Conservation (phyloP, 2,329 filamentous ascomycete species). For the Macrophomina phaseolina region DNA sequence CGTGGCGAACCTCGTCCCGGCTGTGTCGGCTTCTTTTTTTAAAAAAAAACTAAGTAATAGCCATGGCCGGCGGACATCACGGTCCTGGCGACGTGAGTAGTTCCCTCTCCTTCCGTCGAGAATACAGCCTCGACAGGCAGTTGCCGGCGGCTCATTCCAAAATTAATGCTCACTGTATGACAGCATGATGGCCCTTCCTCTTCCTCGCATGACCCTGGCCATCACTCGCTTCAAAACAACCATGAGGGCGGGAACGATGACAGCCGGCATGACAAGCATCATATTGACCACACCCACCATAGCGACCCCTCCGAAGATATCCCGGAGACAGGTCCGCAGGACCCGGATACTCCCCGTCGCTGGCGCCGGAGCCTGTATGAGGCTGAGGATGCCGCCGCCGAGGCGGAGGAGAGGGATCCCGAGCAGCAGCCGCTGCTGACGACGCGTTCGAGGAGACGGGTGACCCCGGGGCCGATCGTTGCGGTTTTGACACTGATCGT, state of each 20-base stretch:
- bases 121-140: too few relatives aligned
- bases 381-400: background rate
- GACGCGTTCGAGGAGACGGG: background rate
- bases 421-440: conserved; percentile 14
- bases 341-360: background rate
- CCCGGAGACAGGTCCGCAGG: background rate
- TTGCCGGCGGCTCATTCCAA: too few relatives aligned
- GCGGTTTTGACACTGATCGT: background rate
- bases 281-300: background rate
- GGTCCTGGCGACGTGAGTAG: conserved; percentile 1
- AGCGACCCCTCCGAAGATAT: background rate
- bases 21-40: background rate
- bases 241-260: background rate
- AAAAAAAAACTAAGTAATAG: background rate
- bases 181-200: background rate
- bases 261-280: background rate
- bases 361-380: background rate
- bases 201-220: too few relatives aligned
- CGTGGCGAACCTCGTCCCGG: background rate
- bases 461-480: conserved; percentile 1
- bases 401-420: background rate
- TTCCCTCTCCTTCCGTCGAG: background rate
- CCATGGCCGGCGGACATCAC: background rate
- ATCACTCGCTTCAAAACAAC: background rate
- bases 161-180: too few relatives aligned